Percentiles rank a stretch among this genome's conserved stretches.
Conservation (phyloP, 768 basidiomycete genomes). For the Leucocoprinus birnbaumii region DNA sequence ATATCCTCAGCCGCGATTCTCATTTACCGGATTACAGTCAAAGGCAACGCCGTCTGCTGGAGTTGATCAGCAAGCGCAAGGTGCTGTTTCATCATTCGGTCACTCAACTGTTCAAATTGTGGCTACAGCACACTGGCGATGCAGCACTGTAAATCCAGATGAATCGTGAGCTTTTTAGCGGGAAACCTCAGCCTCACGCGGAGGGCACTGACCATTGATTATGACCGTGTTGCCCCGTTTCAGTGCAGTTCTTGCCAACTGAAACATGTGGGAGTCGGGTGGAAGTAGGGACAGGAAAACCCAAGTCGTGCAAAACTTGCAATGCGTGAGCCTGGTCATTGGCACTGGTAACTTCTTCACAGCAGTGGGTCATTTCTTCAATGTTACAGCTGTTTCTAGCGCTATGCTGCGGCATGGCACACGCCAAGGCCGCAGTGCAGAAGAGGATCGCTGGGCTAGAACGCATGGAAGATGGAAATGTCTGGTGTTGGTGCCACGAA, state of each 20-base stretch:
- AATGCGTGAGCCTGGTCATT: neutral
- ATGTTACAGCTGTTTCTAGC: conserved; percentile 1
- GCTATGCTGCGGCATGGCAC: neutral
- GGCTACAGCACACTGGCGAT: conserved; percentile 1
- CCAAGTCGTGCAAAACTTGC: neutral
- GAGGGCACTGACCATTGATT: neutral
- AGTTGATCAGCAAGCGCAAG: neutral
- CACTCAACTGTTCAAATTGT: neutral
- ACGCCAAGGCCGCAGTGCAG: neutral
- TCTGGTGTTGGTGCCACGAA: neutral
- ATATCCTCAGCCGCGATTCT: neutral
- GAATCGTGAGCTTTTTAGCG: neutral
- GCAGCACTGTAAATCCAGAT: neutral
- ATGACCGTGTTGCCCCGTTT: neutral
- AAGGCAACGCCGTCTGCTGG: neutral
- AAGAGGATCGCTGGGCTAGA: neutral
- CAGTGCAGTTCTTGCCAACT: neutral
- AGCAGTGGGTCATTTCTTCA: conserved; percentile 6
- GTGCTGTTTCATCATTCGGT: too few species aligned
- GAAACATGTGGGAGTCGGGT: too few species aligned
- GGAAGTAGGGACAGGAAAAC: neutral
- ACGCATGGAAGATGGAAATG: neutral
- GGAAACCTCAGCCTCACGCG: neutral
- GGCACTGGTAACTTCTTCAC: neutral
- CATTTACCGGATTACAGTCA: neutral